Base-by-base conservation (phyloP, 129 eudicot species). In the Heracleum sosnowskyi region DNA sequence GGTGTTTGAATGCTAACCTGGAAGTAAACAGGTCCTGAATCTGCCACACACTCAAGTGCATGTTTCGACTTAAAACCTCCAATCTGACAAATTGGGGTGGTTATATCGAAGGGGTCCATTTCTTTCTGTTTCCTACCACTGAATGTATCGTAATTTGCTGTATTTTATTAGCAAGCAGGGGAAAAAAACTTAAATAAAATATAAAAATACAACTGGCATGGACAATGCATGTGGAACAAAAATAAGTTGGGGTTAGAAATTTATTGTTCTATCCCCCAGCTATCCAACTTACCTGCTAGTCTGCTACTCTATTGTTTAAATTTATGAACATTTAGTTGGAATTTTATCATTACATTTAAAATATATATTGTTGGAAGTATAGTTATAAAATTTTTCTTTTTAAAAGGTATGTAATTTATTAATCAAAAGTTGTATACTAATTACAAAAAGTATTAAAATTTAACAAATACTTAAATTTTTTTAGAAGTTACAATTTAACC, bases 181-280 rank as follows among this genome's bases (percentile, higher is more conserved):
- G 31, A 60, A 26, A 49, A 11, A 60, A 26, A 60, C 68, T 60
- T 60, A 6, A 60, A 60, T 10, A 11, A n/a, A 55, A 6, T n/a
- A 60, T 10, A 11, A n/a, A 55, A n/a, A 60, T 60, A 60, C 68
- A 60, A 60, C 68, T 60, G 68, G 68, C 68, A 60, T 60, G 68
- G 68, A 60, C 68, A 60, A 10, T 10, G 33, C 34, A 60, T 60
- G 68, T 60, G 68, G 68, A n/a, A n/a, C 17, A 60, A 26, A 57
- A 26, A 60, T 7, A 60, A 11, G 15, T 9, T n/a, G 33, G 68
- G 68, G 68, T 60, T 60, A n/a, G 2, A n/a, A n/a, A 24, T 60
- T 60, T n/a, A 60, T 2, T 60, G 11, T 60, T 60, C 16, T 12
- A n/a, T n/a, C 16, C 2, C 34, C 33, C 68, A n/a, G 33, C 12